Percentiles rank a stretch among this genome's conserved stretches.
Evolutionary conservation across 2,329 filamentous ascomycete genomes (phyloP).

Genomic region (Cadophora luteo-olivacea): DNA sequence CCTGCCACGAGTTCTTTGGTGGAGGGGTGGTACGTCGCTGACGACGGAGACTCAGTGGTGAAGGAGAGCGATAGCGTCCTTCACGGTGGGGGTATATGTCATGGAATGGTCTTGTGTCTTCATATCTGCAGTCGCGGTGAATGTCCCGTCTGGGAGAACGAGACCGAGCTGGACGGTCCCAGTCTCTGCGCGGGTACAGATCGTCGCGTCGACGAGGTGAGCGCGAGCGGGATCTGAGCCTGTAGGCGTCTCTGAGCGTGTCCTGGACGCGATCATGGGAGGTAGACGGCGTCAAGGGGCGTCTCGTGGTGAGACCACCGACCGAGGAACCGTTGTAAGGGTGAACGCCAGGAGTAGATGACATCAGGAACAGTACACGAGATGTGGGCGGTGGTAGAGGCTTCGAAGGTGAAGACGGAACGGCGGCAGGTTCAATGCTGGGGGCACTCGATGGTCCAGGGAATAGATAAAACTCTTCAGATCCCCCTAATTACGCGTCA

Average conservation of each 20-base stretch:
- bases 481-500: background rate
- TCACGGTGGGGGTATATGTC: background rate
- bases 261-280: background rate
- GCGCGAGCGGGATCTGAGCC: background rate
- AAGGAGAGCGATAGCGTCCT: background rate
- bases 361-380: background rate
- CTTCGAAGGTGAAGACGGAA: background rate
- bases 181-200: background rate
- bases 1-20: background rate
- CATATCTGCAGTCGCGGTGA: background rate
- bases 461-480: background rate
- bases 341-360: background rate
- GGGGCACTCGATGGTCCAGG: background rate
- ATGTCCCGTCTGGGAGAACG: background rate
- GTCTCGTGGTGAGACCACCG: background rate
- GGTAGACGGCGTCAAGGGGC: background rate
- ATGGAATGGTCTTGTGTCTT: background rate
- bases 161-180: background rate
- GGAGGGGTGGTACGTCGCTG: background rate
- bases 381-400: background rate
- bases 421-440: background rate
- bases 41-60: background rate
- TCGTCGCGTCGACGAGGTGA: background rate
- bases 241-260: background rate
- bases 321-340: background rate